These are phyloP conservation scores for Penicillium sp. DNA, from an alignment of 2,329 filamentous ascomycete genomes.

Conservation along the genomic window DNA sequence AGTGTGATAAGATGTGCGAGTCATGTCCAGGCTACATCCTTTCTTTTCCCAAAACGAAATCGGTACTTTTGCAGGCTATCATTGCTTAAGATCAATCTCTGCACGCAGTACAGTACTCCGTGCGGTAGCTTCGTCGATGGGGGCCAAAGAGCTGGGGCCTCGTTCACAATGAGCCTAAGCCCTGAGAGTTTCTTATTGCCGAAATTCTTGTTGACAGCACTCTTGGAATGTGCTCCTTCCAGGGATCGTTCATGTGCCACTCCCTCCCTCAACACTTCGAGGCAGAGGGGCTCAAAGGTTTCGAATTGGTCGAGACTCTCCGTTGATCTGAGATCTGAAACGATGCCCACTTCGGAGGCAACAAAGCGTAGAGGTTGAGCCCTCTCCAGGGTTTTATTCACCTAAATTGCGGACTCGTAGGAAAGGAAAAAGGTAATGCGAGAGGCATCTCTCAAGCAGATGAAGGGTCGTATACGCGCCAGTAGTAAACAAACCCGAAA, in stretches of 20 bases:
- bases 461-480: background rate
- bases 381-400: background rate
- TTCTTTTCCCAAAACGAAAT: too few relatives aligned
- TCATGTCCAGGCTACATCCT: background rate
- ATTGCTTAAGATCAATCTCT: background rate
- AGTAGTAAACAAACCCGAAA: background rate
- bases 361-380: background rate
- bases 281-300: background rate
- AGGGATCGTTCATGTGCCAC: constrained; percentile 3
- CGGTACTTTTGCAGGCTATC: background rate
- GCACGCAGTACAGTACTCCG: background rate
- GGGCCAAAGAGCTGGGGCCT: background rate
- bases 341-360: background rate
- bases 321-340: background rate
- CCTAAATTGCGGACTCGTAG: background rate
- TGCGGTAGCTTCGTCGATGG: background rate
- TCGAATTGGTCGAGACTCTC: background rate
- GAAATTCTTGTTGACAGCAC: constrained; percentile 7
- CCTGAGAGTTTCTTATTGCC: background rate
- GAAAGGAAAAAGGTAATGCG: background rate
- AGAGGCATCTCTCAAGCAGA: background rate
- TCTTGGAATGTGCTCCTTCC: constrained; percentile 9
- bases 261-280: constrained; percentile 10
- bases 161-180: background rate
- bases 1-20: background rate